phyloP scores from a whole-genome alignment of 2,329 filamentous ascomycete species.

The Claviceps digitariae region DNA sequence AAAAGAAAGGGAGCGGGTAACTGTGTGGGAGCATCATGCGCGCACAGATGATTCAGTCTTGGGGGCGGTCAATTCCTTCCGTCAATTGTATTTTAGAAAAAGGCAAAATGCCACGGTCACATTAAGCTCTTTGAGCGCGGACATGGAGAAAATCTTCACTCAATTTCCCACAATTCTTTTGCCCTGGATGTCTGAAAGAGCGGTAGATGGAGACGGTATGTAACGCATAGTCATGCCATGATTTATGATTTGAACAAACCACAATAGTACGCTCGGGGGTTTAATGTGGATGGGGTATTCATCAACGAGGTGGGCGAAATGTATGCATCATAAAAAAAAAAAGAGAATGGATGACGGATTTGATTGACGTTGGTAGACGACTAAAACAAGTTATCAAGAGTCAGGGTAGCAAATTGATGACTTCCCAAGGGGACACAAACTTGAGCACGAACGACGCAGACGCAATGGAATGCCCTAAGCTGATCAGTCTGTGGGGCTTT shows the following conservation, averaged over 20 bases:
- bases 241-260: not conserved
- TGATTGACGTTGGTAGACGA: not conserved
- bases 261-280: not conserved
- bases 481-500: not conserved
- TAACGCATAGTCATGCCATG: not conserved
- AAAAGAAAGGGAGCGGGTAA: not conserved
- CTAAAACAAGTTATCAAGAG: not conserved
- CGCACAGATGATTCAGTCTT: not conserved
- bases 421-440: not conserved
- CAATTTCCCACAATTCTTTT: not conserved
- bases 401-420: not conserved
- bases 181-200: not conserved
- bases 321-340: not conserved
- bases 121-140: not conserved
- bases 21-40: not conserved
- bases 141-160: conserved; percentile 1
- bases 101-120: not conserved
- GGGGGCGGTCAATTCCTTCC: not conserved
- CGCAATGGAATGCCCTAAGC: not conserved
- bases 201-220: not conserved
- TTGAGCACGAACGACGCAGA: not conserved
- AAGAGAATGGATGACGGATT: not conserved
- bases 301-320: not conserved
- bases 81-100: conserved; percentile 1
- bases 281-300: not conserved